A percentile compares a stretch with the other conserved stretches of the same genome.
Conservation (phyloP, 495 filamentous ascomycete species). For the Lentithecium fluviatile region DNA sequence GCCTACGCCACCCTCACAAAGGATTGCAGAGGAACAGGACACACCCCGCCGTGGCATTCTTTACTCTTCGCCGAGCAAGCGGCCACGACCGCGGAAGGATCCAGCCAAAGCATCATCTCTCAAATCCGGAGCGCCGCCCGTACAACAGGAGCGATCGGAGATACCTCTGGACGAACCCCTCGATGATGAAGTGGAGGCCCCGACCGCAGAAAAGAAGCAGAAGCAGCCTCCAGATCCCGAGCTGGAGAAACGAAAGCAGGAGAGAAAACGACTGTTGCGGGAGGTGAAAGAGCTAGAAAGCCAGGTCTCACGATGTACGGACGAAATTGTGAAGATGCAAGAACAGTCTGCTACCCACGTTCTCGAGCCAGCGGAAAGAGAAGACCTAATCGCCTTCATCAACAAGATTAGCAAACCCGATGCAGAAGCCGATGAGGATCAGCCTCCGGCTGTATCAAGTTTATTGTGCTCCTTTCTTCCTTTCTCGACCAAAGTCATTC, state of each 20-base stretch:
- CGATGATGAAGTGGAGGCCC: background rate
- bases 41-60: slow-evolving; percentile 33
- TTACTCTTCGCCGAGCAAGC: slow-evolving; percentile 35
- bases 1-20: slow-evolving; percentile 17
- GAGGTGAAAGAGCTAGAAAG: slow-evolving; percentile 19
- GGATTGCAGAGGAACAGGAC: slow-evolving; percentile 11
- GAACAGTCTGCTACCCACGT: background rate
- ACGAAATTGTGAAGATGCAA: slow-evolving; percentile 13
- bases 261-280: slow-evolving; percentile 21
- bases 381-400: slow-evolving; percentile 18
- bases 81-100: slow-evolving; percentile 21
- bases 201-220: background rate
- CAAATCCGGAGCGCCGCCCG: slow-evolving; percentile 2
- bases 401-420: slow-evolving; percentile 16
- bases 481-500: slow-evolving; percentile 16
- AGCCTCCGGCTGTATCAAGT: slow-evolving; percentile 20
- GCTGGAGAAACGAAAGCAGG: slow-evolving; percentile 27
- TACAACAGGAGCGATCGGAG: background rate
- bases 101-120: slow-evolving; percentile 18
- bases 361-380: slow-evolving; percentile 8
- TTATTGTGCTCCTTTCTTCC: slow-evolving; percentile 36
- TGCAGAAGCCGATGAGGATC: slow-evolving; percentile 1
- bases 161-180: background rate
- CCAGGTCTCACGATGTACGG: slow-evolving; percentile 15
- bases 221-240: slow-evolving; percentile 20